phyloP scores from a whole-genome alignment of 164 flowering plant genomes.

The Macadamia integrifolia region DNA sequence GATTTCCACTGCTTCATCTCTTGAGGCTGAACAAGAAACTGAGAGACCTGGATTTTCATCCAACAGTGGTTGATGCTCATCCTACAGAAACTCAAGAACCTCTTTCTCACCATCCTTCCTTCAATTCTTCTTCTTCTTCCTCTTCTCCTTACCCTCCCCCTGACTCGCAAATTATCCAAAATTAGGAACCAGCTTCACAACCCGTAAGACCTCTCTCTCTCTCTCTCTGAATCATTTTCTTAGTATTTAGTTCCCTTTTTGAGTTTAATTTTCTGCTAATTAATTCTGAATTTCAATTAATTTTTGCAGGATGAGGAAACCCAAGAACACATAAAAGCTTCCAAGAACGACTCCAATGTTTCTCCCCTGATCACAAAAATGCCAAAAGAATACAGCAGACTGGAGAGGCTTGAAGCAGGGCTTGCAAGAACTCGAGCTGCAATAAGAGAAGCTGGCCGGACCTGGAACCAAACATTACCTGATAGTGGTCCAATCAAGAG shows the following conservation, averaged over 20 bases:
- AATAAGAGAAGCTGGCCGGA: constrained; percentile 24
- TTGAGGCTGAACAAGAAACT: neutral
- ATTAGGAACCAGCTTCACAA: too few relatives aligned
- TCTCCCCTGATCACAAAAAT: neutral
- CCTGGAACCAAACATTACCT: constrained; percentile 7
- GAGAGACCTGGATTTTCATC: neutral
- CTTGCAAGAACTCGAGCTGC: constrained; percentile 28
- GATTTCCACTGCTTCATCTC: neutral
- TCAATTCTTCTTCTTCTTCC: too few relatives aligned
- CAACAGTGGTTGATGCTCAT: neutral
- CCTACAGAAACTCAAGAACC: constrained; percentile 8
- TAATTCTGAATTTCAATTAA: too few relatives aligned
- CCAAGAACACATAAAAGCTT: too few relatives aligned
- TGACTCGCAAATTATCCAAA: too few relatives aligned
- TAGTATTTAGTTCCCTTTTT: too few relatives aligned
- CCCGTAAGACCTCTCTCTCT: too few relatives aligned
- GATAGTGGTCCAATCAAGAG: constrained; percentile 32
- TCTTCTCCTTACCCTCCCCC: too few relatives aligned
- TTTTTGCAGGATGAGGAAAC: too few relatives aligned
- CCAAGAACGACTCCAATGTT: neutral
- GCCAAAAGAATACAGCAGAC: constrained; percentile 2
- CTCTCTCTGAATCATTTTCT: too few relatives aligned
- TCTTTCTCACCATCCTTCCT: neutral
- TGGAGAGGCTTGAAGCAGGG: constrained; percentile 27
- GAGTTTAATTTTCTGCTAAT: too few relatives aligned